phyloP scores from a whole-genome alignment of 495 filamentous ascomycete genomes.

The Hypomontagnella monticulosa region DNA sequence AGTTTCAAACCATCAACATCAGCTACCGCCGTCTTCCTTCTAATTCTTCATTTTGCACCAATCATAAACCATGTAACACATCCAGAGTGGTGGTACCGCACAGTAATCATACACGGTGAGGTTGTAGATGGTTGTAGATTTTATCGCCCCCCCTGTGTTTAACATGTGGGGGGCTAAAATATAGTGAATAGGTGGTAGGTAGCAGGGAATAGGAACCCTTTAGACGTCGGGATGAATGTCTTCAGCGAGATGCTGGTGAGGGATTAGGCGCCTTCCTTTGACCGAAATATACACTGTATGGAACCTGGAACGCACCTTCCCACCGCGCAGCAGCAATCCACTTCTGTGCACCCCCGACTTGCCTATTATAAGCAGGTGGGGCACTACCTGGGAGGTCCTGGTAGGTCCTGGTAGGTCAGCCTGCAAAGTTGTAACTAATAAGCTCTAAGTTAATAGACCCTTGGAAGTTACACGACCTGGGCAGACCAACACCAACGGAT shows the following conservation, averaged over 20 bases:
- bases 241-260: too few relatives aligned
- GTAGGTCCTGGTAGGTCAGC: slow-evolving; percentile 26
- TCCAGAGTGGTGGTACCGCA: slow-evolving; percentile 20
- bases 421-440: too few relatives aligned
- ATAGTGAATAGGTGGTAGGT: too few relatives aligned
- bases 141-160: too few relatives aligned
- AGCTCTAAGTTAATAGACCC: slow-evolving; percentile 37
- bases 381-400: slow-evolving; percentile 8
- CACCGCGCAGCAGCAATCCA: too few relatives aligned
- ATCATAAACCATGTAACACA: slow-evolving; percentile 12
- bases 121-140: too few relatives aligned
- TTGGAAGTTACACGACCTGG: slow-evolving; percentile 36
- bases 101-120: slow-evolving; percentile 6
- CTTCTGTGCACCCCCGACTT: slow-evolving; percentile 7
- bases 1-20: slow-evolving; percentile 37
- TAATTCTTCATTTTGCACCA: slow-evolving; percentile 16
- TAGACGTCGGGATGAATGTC: too few relatives aligned
- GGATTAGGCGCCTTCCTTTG: too few relatives aligned
- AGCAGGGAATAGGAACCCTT: too few relatives aligned
- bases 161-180: too few relatives aligned
- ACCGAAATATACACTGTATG: background rate
- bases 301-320: too few relatives aligned
- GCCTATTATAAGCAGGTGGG: slow-evolving; percentile 37
- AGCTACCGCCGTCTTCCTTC: slow-evolving; percentile 35
- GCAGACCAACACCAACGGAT: slow-evolving; percentile 41